Conservation (phyloP, 805 yeast species). For the Sugiyamaella americana region DNA sequence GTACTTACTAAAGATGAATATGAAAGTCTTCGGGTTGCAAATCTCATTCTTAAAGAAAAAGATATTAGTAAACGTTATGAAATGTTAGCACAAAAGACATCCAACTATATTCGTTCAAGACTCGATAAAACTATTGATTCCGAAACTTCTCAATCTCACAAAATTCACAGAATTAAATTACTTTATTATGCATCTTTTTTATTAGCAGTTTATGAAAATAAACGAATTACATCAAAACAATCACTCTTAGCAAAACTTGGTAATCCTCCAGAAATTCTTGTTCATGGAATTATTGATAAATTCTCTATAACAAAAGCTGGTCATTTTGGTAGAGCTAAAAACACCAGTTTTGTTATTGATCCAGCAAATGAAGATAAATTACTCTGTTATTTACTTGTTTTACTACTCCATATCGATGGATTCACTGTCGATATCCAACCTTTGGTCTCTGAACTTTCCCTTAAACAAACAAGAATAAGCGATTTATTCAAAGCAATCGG, state of each 20-base stretch:
- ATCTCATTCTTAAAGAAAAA: constrained; percentile 47
- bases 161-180: constrained; percentile 55
- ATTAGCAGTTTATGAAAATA: constrained; percentile 70
- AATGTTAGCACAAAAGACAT: constrained; percentile 44
- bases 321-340: constrained; percentile 66
- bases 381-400: constrained; percentile 67
- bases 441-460: constrained; percentile 73
- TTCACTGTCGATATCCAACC: constrained; percentile 73
- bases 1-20: constrained; percentile 67
- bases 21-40: constrained; percentile 51
- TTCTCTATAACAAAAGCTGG: constrained; percentile 60
- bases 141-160: constrained; percentile 38
- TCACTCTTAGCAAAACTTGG: constrained; percentile 51
- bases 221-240: constrained; percentile 56
- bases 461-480: constrained; percentile 68
- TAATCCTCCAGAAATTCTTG: constrained; percentile 63
- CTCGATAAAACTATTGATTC: constrained; percentile 24
- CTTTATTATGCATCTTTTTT: constrained; percentile 76
- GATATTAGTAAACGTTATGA: constrained; percentile 46
- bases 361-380: constrained; percentile 85
- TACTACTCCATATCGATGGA: constrained; percentile 68
- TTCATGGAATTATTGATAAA: constrained; percentile 64
- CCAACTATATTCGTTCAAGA: constrained; percentile 46
- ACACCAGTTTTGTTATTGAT: constrained; percentile 71
- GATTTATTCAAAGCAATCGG: constrained; percentile 76